Evolutionary conservation across 2,329 filamentous ascomycete species (phyloP), one percentile per base, ranked within the genome.

Genomic region (Epichloe elymi): DNA sequence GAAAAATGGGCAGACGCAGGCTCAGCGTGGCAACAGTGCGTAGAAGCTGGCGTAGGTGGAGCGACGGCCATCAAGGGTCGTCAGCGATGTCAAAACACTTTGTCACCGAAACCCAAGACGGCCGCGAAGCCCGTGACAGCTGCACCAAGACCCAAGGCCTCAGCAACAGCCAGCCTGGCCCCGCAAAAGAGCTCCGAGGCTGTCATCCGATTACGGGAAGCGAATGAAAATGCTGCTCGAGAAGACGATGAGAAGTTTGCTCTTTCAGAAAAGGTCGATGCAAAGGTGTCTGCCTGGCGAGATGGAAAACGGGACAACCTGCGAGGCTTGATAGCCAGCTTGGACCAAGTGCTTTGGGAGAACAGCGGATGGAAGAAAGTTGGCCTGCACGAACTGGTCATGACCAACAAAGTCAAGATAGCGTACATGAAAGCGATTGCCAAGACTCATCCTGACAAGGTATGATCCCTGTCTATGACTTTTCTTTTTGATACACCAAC

Each of bases 341-440:
- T 98, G 59, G 91, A 98, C 62, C 79, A 76, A 39, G 89, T 98
- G 30, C 75, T 98, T 30, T 98, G 93, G 93, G 83, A 88, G 56
- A 84, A 83, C 41, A 88, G 88, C 55, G 89, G 88, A 4, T 98
- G 93, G 93, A 96, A 95, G 73, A 95, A 94, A 73, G 84, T 97
- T 51, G 89, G 88, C 35, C 81, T 98, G 80, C 85, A 90, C 57
- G 93, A 98, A 70, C 68, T 98, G 59, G 85, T 98, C 49, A 79
- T 95, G 76, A 83, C 89, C 36, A 89, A 87, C 59, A 95, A 91
- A 74, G 93, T 97, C 66, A 98, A 98, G 79, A 85, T 98, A 57
- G 76, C 86, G 54, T 98, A 98, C 65, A 97, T 98, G 93, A 96
- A 95, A 78, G 93, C 91, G 5, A 97, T 98, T 76, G 88, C 85